phyloP scores from a whole-genome alignment of 306 rosid genomes.

The Citrullus colocynthis region DNA sequence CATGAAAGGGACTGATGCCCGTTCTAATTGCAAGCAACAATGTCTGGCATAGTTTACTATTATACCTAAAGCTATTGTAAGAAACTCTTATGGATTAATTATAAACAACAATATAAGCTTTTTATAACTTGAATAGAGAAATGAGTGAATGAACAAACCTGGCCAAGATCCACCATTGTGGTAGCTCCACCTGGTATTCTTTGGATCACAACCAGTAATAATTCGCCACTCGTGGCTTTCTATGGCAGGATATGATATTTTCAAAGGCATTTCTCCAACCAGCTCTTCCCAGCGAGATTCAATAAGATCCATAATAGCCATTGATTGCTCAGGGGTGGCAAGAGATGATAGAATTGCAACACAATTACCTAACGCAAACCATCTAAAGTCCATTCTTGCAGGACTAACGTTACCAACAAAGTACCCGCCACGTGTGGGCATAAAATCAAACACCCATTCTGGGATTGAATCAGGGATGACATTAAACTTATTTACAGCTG shows the following conservation, averaged over 20 bases:
- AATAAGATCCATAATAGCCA: conserved; percentile 17
- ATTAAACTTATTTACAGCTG: conserved; percentile 17
- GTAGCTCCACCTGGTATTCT: conserved; percentile 20
- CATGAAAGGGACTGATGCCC: background rate
- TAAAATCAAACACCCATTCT: conserved; percentile 16
- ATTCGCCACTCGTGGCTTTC: conserved; percentile 16
- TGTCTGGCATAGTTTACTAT: background rate
- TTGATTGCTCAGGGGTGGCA: conserved; percentile 17
- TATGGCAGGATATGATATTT: conserved; percentile 12
- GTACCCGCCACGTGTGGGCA: conserved; percentile 15
- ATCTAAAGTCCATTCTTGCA: conserved; percentile 16
- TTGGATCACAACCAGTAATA: conserved; percentile 15
- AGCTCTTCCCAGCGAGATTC: conserved; percentile 18
- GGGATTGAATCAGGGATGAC: conserved; percentile 17
- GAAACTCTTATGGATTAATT: background rate
- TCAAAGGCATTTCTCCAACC: conserved; percentile 17
- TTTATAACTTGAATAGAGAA: background rate
- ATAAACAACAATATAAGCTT: background rate
- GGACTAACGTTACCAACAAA: conserved; percentile 17
- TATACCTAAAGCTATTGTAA: background rate
- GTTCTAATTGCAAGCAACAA: background rate
- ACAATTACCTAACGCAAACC: conserved; percentile 15
- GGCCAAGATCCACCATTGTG: conserved; percentile 19
- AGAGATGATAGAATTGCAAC: conserved; percentile 16
- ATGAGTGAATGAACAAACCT: conserved; percentile 5